A percentile compares a stretch with the other conserved stretches of the same genome.
These are phyloP conservation scores for Knoxdaviesia capensis DNA, from an alignment of 2,329 filamentous ascomycete species.

Conservation along the genomic window DNA sequence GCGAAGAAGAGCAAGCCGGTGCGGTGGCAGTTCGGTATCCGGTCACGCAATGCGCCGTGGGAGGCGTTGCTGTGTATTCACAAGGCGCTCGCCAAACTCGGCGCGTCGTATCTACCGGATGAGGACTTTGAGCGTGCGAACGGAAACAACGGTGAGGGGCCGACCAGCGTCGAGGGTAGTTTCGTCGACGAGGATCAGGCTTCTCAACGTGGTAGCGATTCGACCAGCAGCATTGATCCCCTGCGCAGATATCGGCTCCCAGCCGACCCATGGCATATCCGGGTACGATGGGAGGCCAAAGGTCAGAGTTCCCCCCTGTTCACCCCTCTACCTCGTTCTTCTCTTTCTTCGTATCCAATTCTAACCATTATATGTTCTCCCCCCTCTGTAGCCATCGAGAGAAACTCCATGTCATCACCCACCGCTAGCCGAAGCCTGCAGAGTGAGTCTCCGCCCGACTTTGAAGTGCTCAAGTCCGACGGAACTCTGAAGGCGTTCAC, in stretches of 20 bases:
- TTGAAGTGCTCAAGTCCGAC: too few species aligned
- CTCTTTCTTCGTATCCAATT: background rate
- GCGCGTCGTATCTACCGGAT: conserved; percentile 66
- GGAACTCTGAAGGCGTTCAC: too few species aligned
- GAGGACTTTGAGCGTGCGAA: conserved; percentile 33
- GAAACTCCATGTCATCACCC: too few species aligned
- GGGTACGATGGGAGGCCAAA: conserved; percentile 70
- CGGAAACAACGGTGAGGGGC: conserved; percentile 17
- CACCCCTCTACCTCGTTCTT: background rate
- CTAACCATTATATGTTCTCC: background rate
- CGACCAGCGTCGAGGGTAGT: conserved; percentile 20
- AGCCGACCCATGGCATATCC: conserved; percentile 86
- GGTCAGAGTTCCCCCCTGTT: conserved; percentile 27
- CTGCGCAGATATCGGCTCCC: conserved; percentile 60
- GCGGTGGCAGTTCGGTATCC: conserved; percentile 95
- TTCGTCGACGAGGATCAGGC: conserved; percentile 19
- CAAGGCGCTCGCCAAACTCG: conserved; percentile 71
- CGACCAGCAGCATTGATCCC: conserved; percentile 25
- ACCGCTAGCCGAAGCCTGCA: too few species aligned
- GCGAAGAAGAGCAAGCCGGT: conserved; percentile 59
- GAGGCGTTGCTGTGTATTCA: conserved; percentile 93
- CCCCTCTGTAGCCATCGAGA: background rate
- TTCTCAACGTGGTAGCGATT: conserved; percentile 14
- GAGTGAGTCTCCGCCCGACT: too few species aligned
- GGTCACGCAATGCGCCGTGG: conserved; percentile 80